phyloP scores from a whole-genome alignment of 176 grass and related monocot genomes.

The Aechmea fasciata region DNA sequence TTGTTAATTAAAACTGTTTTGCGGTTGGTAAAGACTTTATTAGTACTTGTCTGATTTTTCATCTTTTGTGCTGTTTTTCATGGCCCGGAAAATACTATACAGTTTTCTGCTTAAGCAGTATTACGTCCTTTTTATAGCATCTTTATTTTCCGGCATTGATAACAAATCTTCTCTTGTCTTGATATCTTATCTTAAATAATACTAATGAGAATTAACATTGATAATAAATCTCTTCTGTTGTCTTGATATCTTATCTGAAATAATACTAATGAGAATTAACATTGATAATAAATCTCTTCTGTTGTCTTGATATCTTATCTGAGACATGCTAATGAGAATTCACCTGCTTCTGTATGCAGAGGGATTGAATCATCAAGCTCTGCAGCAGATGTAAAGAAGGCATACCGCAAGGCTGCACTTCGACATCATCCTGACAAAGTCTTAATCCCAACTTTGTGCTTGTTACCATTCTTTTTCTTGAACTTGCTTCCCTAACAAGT shows the following conservation, averaged over 20 bases:
- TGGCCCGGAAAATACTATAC: no score
- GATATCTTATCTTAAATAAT: conserved; percentile 15
- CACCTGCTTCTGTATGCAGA: conserved; percentile 34
- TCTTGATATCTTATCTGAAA: conserved; percentile 18
- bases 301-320: conserved; percentile 13
- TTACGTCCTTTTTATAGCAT: no score
- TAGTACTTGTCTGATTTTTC: neutral
- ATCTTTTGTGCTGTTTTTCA: no score
- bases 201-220: neutral
- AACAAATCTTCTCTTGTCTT: conserved; percentile 10
- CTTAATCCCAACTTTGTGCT: conserved; percentile 15
- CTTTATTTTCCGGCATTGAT: no score
- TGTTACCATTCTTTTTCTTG: conserved; percentile 15
- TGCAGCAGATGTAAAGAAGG: conserved; percentile 63
- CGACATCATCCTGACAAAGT: conserved; percentile 87
- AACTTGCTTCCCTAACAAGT: conserved; percentile 24
- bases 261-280: conserved; percentile 3
- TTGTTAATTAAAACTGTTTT: no score
- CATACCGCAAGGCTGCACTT: conserved; percentile 81
- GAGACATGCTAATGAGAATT: conserved; percentile 12
- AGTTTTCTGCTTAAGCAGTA: no score
- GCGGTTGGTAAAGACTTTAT: no score
- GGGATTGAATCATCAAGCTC: conserved; percentile 63
- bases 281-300: neutral
- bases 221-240: conserved; percentile 1